These are phyloP conservation scores for Naganishia liquefaciens DNA, from an alignment of 1,284 basidiomycete species.

Conservation along the genomic window DNA sequence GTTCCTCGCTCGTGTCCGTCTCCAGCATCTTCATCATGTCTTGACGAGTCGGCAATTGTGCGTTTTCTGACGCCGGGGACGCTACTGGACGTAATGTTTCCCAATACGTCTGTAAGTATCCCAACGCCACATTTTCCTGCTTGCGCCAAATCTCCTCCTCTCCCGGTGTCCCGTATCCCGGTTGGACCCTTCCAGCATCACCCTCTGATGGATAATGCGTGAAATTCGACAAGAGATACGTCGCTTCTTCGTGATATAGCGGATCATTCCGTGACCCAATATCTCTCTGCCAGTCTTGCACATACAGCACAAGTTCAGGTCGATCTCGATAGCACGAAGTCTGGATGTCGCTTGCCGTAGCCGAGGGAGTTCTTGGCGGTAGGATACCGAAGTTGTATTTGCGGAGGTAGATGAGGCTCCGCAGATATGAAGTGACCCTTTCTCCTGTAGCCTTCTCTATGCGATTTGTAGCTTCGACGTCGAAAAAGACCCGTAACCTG, in stretches of 20 bases:
- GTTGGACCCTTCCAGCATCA: constrained; percentile 10
- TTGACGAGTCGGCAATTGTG: background rate
- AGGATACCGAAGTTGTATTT: constrained; percentile 19
- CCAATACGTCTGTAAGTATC: constrained; percentile 8
- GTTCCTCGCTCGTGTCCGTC: background rate
- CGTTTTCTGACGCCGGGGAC: background rate
- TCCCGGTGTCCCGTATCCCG: constrained; percentile 1
- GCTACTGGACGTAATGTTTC: background rate
- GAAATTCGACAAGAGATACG: constrained; percentile 18
- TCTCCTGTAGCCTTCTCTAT: constrained; percentile 17
- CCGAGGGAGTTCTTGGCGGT: background rate
- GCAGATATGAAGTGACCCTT: constrained; percentile 22
- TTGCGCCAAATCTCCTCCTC: constrained; percentile 20
- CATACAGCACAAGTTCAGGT: constrained; percentile 20
- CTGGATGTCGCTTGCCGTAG: background rate
- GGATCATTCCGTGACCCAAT: constrained; percentile 23
- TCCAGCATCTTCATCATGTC: constrained; percentile 8
- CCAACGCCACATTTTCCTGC: constrained; percentile 13
- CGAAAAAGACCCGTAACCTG: constrained; percentile 26
- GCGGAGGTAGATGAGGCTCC: constrained; percentile 16
- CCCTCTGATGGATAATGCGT: constrained; percentile 4
- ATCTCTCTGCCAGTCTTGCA: constrained; percentile 18
- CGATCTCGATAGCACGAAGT: constrained; percentile 6
- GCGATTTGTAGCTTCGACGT: constrained; percentile 17
- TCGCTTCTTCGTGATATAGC: constrained; percentile 25